A percentile compares a stretch with the other conserved stretches of the same genome.
phyloP scores from a whole-genome alignment of 768 basidiomycete species.

The Lentinula raphanica region DNA sequence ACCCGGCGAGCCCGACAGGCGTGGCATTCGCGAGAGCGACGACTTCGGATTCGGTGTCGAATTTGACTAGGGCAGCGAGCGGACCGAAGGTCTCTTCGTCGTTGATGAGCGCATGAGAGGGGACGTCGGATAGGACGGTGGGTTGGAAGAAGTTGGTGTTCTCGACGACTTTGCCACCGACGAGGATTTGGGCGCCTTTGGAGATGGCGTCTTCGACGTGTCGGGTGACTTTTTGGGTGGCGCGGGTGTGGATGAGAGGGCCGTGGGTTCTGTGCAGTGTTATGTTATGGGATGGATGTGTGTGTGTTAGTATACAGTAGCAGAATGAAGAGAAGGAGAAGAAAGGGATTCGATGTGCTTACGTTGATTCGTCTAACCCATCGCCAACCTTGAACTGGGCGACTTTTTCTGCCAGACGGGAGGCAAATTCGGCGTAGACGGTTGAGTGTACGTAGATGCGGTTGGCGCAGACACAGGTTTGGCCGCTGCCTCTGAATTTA shows the following conservation, averaged over 20 bases:
- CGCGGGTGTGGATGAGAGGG: slow-evolving; percentile 84
- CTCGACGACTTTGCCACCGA: slow-evolving; percentile 75
- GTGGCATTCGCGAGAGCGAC: slow-evolving; percentile 78
- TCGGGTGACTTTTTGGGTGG: slow-evolving; percentile 75
- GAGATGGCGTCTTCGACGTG: slow-evolving; percentile 87
- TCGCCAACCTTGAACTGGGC: slow-evolving; percentile 82
- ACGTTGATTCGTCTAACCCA: slow-evolving; percentile 77
- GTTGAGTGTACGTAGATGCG: slow-evolving; percentile 89
- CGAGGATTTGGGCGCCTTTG: slow-evolving; percentile 81
- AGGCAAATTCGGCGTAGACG: slow-evolving; percentile 90
- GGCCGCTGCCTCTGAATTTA: slow-evolving; percentile 80
- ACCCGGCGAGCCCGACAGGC: slow-evolving; percentile 86
- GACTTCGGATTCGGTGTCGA: slow-evolving; percentile 93
- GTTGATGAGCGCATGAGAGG: slow-evolving; percentile 56
- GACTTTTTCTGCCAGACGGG: slow-evolving; percentile 79
- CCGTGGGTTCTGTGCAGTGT: slow-evolving; percentile 95
- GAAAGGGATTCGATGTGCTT: slow-evolving; percentile 19
- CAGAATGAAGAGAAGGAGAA: background rate
- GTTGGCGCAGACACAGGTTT: slow-evolving; percentile 87
- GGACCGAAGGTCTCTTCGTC: slow-evolving; percentile 96
- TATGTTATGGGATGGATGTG: too few species aligned
- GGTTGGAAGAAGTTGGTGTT: slow-evolving; percentile 72
- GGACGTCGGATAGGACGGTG: slow-evolving; percentile 86
- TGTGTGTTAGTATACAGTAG: background rate
- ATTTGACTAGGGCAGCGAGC: slow-evolving; percentile 79